These are phyloP conservation scores for Pseudopithomyces maydicus DNA, from an alignment of 2,329 filamentous ascomycete genomes.

Conservation along the genomic window DNA sequence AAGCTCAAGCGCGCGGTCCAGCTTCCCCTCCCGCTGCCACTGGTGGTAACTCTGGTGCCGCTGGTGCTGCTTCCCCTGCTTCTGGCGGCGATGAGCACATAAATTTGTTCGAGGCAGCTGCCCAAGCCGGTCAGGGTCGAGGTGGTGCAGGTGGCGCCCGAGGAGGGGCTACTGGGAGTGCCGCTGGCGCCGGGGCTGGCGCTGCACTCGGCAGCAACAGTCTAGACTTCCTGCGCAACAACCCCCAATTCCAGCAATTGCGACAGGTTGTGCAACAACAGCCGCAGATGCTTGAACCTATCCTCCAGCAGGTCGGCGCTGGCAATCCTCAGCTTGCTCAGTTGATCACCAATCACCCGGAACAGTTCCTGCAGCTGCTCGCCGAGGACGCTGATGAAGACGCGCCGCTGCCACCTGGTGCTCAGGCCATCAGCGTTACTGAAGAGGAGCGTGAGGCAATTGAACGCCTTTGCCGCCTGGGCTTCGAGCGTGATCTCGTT, in stretches of 20 bases:
- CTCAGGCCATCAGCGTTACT: conserved; percentile 87
- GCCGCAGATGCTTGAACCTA: conserved; percentile 97
- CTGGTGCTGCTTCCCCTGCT: conserved; percentile 24
- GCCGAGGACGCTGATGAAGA: conserved; percentile 88
- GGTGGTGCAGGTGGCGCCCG: conserved; percentile 48
- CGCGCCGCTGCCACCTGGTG: conserved; percentile 81
- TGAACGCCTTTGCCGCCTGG: conserved; percentile 89
- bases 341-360: conserved; percentile 88
- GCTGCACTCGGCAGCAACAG: conserved; percentile 68
- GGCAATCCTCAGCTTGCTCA: conserved; percentile 94
- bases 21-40: conserved; percentile 49
- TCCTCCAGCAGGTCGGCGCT: conserved; percentile 91
- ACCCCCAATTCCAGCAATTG: conserved; percentile 96
- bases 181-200: conserved; percentile 57
- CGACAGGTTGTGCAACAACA: conserved; percentile 97
- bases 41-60: conserved; percentile 51
- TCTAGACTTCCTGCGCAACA: conserved; percentile 91
- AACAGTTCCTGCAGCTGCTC: conserved; percentile 88
- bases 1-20: conserved; percentile 48
- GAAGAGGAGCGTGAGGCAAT: conserved; percentile 97
- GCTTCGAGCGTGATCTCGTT: conserved; percentile 89
- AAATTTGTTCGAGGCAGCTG: conserved; percentile 92
- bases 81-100: conserved; percentile 68
- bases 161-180: conserved; percentile 56
- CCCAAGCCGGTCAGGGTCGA: conserved; percentile 67